Conservation (phyloP, 2,329 filamentous ascomycete genomes). For the Fusarium pseudonygamai region DNA sequence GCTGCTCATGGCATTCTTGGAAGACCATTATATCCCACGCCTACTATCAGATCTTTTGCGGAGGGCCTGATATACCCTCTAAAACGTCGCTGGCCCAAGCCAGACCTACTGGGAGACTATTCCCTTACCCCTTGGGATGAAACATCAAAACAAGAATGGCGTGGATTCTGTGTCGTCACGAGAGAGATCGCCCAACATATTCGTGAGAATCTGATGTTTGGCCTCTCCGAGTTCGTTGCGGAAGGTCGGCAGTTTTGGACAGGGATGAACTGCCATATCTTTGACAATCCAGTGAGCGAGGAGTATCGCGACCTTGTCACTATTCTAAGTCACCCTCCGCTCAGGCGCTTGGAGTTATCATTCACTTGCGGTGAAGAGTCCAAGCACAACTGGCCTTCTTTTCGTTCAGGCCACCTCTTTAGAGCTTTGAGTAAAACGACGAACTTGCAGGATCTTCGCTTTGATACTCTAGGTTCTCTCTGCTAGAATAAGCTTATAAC, state of each 20-base stretch:
- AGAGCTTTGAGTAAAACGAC: slow-evolving; percentile 8
- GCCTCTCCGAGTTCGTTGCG: slow-evolving; percentile 48
- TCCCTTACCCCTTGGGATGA: neutral
- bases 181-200: slow-evolving; percentile 39
- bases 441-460: slow-evolving; percentile 37
- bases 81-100: slow-evolving; percentile 41
- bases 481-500: no score
- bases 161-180: slow-evolving; percentile 45
- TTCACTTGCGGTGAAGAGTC: neutral
- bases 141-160: slow-evolving; percentile 24
- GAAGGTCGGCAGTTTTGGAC: slow-evolving; percentile 44
- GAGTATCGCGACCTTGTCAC: slow-evolving; percentile 11
- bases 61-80: slow-evolving; percentile 52
- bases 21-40: slow-evolving; percentile 50
- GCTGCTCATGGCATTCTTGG: slow-evolving; percentile 50
- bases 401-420: neutral
- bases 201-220: neutral
- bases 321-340: neutral
- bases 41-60: neutral
- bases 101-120: neutral
- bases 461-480: no score
- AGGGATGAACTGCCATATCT: slow-evolving; percentile 39
- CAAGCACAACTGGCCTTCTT: neutral
- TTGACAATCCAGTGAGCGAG: neutral
- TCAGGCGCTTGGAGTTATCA: slow-evolving; percentile 13